Base-by-base conservation (phyloP, 176 grass and related monocot species). In the Zea luxurians region DNA sequence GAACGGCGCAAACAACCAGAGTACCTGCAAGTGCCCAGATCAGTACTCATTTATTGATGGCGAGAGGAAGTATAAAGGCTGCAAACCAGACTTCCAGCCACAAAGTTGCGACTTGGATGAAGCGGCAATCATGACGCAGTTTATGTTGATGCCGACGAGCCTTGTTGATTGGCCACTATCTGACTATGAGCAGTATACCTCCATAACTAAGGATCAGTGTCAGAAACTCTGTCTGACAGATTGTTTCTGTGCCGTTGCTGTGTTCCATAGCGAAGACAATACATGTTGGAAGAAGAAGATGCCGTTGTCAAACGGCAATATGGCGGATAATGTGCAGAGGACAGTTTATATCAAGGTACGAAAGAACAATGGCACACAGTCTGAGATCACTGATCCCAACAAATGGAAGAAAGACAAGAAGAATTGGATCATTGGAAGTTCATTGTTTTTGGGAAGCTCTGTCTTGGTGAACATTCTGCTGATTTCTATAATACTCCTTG, bases 231-330 rank as follows among this genome's bases (percentile, higher is more conserved):
- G 85, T 7, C 54, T 93, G 50, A 53, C 3, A 1, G 91, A 88
- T 52, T 93, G 88, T 8, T 86, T 93, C 43, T 90, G 88, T n/a
- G 61, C 42, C 0, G 57, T 34, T 0, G 79, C 81, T 13, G 68
- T 83, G 16, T 90, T 44, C 13, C 0, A 68, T 3, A 4, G 12
- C 3, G 9, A 21, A 1, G 7, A 20, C 5, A 37, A 13, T 3
- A 15, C 40, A 13, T 90, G 87, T 48, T 87, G 68, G 62, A 93
- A 93, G 78, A 93, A 87, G 40, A 93, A 80, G 64, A 45, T 72
- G 4, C 91, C 91, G 7, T 57, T 93, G 40, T 79, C 91, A 6
- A 87, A 90, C 37, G 91, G 91, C 1, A 52, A 3, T 5, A 82
- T 21, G 41, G 48, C 11, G 0, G 11, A 16, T 17, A 21, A 7